Conservation (phyloP, 805 yeast genomes). For the Scheffersomyces ergatensis region DNA sequence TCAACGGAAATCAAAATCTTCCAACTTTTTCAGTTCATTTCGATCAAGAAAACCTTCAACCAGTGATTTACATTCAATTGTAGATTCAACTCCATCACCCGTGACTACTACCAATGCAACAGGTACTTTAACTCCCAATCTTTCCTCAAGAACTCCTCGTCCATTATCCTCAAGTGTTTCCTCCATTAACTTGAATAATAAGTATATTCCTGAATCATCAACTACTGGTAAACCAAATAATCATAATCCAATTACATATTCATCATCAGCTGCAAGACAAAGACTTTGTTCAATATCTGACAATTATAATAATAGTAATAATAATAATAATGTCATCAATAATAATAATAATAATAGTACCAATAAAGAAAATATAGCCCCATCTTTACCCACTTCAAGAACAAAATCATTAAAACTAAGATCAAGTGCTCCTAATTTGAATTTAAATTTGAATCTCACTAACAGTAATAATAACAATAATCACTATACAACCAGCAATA, state of each 20-base stretch:
- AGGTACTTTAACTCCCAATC: not conserved
- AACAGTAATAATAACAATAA: not conserved
- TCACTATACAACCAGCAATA: too few relatives aligned
- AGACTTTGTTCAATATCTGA: not conserved
- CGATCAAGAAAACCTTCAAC: slow-evolving; percentile 6
- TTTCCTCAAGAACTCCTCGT: slow-evolving; percentile 9
- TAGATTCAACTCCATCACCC: slow-evolving; percentile 5
- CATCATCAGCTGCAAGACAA: not conserved
- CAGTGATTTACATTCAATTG: not conserved
- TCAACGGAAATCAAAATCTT: slow-evolving; percentile 11
- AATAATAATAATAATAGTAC: not conserved
- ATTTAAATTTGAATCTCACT: not conserved
- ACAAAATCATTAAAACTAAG: slow-evolving; percentile 13
- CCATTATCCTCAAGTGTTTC: slow-evolving; percentile 15
- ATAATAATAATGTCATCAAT: slow-evolving; percentile 2
- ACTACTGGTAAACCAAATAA: too few relatives aligned
- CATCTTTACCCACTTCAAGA: not conserved
- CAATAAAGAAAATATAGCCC: slow-evolving; percentile 5
- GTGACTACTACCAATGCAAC: slow-evolving; percentile 5
- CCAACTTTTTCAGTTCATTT: slow-evolving; percentile 12
- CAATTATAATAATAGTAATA: not conserved
- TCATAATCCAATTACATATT: not conserved
- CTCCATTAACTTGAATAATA: slow-evolving; percentile 3
- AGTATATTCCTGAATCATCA: not conserved
- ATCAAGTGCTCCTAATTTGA: slow-evolving; percentile 21